Percentiles rank a stretch among this genome's conserved stretches.
Evolutionary conservation across 2,329 filamentous ascomycete genomes (phyloP).

Genomic region (Colletotrichum paranaense): DNA sequence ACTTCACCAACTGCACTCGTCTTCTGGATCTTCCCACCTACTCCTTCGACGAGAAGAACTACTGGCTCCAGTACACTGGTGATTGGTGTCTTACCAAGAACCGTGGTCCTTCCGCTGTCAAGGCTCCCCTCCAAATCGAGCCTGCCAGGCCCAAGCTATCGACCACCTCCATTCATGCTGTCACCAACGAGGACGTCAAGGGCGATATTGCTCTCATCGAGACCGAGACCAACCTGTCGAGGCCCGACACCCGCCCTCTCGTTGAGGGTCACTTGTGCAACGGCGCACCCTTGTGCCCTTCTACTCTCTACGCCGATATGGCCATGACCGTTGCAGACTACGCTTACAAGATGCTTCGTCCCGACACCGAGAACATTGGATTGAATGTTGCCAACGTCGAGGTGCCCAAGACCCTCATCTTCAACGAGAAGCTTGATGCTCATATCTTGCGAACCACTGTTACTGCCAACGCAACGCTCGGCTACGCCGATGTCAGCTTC

Average conservation of each 20-base stretch:
- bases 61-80: slow-evolving; percentile 73
- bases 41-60: slow-evolving; percentile 78
- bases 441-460: slow-evolving; percentile 72
- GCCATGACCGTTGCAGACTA: slow-evolving; percentile 72
- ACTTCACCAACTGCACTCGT: slow-evolving; percentile 52
- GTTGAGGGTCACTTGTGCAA: slow-evolving; percentile 77
- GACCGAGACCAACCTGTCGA: slow-evolving; percentile 74
- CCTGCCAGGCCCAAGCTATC: slow-evolving; percentile 66
- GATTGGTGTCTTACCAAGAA: slow-evolving; percentile 81
- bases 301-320: slow-evolving; percentile 69
- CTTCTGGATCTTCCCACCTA: slow-evolving; percentile 76
- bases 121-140: slow-evolving; percentile 43
- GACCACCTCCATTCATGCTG: slow-evolving; percentile 73
- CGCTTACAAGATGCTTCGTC: slow-evolving; percentile 70
- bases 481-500: slow-evolving; percentile 67
- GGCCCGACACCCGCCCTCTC: slow-evolving; percentile 69
- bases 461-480: slow-evolving; percentile 67
- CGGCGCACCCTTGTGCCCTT: slow-evolving; percentile 73
- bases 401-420: slow-evolving; percentile 77
- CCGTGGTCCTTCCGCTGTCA: slow-evolving; percentile 58
- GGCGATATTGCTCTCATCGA: slow-evolving; percentile 69
- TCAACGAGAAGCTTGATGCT: slow-evolving; percentile 54
- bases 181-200: slow-evolving; percentile 72
- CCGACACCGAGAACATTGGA: slow-evolving; percentile 65
- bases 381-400: slow-evolving; percentile 76